phyloP scores from a whole-genome alignment of 2,329 filamentous ascomycete species.

The Colletotrichum magnum region DNA sequence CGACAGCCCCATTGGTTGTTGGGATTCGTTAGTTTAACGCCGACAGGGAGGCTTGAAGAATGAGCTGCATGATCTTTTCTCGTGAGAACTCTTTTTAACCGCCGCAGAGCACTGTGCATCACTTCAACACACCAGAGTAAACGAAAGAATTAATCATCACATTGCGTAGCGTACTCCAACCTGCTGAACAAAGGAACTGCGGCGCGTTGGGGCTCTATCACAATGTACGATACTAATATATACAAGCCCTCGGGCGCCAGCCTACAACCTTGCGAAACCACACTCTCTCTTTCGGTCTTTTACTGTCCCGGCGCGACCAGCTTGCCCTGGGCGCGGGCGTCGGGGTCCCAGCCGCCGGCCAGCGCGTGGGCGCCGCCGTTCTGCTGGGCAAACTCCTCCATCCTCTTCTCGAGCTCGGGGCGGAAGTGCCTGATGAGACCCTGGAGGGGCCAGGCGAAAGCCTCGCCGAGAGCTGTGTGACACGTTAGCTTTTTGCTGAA shows the following conservation, averaged over 20 bases:
- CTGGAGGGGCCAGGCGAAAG: conserved; percentile 98
- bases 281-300: conserved; percentile 44
- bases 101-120: too few relatives aligned
- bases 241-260: conserved; percentile 41
- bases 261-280: conserved; percentile 39
- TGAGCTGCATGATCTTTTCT: not conserved
- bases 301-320: conserved; percentile 93
- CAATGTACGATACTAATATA: conserved; percentile 43
- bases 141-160: not conserved
- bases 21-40: conserved; percentile 3
- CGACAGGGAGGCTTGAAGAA: conserved; percentile 22
- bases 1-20: not conserved
- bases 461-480: conserved; percentile 85
- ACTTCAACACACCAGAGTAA: too few relatives aligned
- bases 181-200: conserved; percentile 34
- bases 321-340: conserved; percentile 82
- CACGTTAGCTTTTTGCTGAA: conserved; percentile 47
- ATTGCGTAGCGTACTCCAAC: not conserved
- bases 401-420: conserved; percentile 92
- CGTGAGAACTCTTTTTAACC: not conserved
- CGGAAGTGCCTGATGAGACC: conserved; percentile 98
- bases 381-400: conserved; percentile 83
- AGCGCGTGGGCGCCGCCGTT: conserved; percentile 77
- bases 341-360: conserved; percentile 89
- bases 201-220: conserved; percentile 40